These are phyloP conservation scores for Alternaria dauci DNA, from an alignment of 2,329 filamentous ascomycete species.

Conservation along the genomic window DNA sequence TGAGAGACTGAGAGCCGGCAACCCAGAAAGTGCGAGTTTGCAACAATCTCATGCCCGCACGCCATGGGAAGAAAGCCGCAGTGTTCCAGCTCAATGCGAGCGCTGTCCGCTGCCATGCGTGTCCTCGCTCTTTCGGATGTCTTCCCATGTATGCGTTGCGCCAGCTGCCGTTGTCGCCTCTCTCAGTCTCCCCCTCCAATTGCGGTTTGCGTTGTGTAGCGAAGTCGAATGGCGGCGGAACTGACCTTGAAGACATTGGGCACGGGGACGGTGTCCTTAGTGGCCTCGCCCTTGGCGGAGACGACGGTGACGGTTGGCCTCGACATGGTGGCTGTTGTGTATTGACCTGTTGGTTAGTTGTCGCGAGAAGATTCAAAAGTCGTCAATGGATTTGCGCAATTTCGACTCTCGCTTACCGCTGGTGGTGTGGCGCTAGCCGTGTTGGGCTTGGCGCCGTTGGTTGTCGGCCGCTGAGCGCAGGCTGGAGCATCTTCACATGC, in stretches of 20 bases:
- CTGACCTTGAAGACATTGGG: constrained; percentile 87
- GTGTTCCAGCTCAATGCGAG: neutral
- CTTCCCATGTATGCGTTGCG: constrained; percentile 20
- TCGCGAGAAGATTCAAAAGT: constrained; percentile 18
- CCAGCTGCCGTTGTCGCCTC: constrained; percentile 16
- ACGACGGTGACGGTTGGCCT: constrained; percentile 98
- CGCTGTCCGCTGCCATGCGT: neutral
- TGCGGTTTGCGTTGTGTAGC: constrained; percentile 18
- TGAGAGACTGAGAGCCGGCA: constrained; percentile 6
- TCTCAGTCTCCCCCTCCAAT: constrained; percentile 4
- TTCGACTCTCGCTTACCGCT: constrained; percentile 9
- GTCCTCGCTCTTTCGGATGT: neutral
- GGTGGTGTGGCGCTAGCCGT: constrained; percentile 2
- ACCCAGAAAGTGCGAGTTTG: constrained; percentile 6
- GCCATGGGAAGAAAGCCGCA: constrained; percentile 10
- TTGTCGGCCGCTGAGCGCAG: neutral
- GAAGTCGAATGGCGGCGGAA: constrained; percentile 26
- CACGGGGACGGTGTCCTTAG: constrained; percentile 87
- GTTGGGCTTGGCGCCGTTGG: neutral
- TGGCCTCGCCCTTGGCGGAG: constrained; percentile 92
- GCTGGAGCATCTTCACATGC: neutral
- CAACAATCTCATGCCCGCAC: neutral
- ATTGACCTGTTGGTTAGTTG: constrained; percentile 44
- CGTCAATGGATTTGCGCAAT: constrained; percentile 8
- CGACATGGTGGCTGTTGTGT: constrained; percentile 65